A percentile compares a stretch with the other conserved stretches of the same genome.
These are phyloP conservation scores for Chlorophyllum brunneum DNA, from an alignment of 768 basidiomycete genomes.

Conservation along the genomic window DNA sequence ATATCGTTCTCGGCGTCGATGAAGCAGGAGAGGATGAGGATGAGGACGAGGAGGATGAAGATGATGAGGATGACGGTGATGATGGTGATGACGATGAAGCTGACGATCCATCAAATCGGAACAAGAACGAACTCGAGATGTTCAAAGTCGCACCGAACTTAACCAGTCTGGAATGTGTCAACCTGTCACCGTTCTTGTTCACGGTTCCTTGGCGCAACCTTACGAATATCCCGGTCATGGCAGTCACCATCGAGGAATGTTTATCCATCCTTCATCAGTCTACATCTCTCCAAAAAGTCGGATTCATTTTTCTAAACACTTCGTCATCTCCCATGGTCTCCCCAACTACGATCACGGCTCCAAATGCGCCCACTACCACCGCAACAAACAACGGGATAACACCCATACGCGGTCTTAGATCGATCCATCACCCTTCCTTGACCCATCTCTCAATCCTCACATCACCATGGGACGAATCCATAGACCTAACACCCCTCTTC, in stretches of 20 bases:
- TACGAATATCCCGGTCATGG: conserved; percentile 27
- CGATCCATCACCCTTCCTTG: conserved; percentile 28
- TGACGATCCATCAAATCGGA: not conserved
- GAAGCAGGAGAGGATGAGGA: not conserved
- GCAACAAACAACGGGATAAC: conserved; percentile 9
- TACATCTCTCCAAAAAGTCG: conserved; percentile 22
- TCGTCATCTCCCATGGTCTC: not conserved
- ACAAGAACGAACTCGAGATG: conserved; percentile 19
- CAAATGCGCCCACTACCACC: not conserved
- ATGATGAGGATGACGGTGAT: not conserved
- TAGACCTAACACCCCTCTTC: conserved; percentile 33
- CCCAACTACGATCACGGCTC: not conserved
- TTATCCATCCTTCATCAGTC: conserved; percentile 26
- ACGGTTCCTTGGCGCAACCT: conserved; percentile 32
- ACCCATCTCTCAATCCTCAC: conserved; percentile 34
- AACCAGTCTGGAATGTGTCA: conserved; percentile 30
- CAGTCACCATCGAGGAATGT: conserved; percentile 28
- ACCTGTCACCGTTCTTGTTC: conserved; percentile 29
- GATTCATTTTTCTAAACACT: conserved; percentile 24
- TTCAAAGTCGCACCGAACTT: conserved; percentile 28
- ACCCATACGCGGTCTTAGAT: conserved; percentile 4
- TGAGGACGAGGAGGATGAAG: not conserved
- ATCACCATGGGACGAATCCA: conserved; percentile 29
- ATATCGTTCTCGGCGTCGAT: conserved; percentile 7
- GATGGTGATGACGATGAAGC: not conserved